phyloP scores from a whole-genome alignment of 345 rosid species.

The Trapa bicornis region DNA sequence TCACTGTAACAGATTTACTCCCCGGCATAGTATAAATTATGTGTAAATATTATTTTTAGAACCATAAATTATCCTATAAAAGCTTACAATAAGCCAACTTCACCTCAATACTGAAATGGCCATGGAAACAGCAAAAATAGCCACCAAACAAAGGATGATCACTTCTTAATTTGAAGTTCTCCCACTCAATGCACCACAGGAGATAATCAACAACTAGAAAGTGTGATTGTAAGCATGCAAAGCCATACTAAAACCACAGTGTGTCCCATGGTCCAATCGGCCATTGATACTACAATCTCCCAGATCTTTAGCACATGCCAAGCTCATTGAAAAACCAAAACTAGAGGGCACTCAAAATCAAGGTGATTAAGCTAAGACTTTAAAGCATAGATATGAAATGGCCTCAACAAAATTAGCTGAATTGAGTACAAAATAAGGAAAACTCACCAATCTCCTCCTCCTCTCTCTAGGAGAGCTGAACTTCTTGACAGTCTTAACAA shows the following conservation, averaged over 20 bases:
- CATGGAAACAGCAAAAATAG: neutral
- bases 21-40: neutral
- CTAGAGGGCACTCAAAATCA: neutral
- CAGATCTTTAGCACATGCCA: neutral
- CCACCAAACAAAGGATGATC: neutral
- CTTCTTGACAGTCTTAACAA: slow-evolving; percentile 67
- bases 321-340: neutral
- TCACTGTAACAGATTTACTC: neutral
- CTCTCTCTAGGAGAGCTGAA: slow-evolving; percentile 62
- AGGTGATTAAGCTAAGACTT: neutral
- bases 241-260: neutral
- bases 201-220: neutral
- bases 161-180: neutral
- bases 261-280: neutral
- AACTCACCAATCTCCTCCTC: slow-evolving; percentile 53
- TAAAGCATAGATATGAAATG: neutral
- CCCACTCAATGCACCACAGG: neutral
- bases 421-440: neutral
- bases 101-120: neutral
- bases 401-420: neutral
- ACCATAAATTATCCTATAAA: neutral
- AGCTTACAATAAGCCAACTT: neutral
- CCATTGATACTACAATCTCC: neutral
- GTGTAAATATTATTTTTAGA: neutral
- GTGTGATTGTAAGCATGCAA: neutral